These are phyloP conservation scores for Globisporangium sylvaticum DNA, from an alignment of 352 stramenopile species.

Conservation along the genomic window DNA sequence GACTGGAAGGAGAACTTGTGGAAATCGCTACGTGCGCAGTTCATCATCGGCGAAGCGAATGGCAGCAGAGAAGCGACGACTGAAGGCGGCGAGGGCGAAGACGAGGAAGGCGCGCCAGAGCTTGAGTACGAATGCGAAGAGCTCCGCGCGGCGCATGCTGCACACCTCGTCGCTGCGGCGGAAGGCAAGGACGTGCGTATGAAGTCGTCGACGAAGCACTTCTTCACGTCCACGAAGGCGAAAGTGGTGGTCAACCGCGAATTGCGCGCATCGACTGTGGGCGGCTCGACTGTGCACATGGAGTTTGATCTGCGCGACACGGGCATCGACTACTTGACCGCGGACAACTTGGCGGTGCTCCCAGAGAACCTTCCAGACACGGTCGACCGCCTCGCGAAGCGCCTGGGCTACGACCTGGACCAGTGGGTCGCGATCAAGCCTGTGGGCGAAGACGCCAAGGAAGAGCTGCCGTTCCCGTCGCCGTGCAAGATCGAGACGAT, in stretches of 20 bases:
- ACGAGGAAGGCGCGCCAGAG: slow-evolving; percentile 33
- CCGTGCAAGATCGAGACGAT: slow-evolving; percentile 92
- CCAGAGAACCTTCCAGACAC: slow-evolving; percentile 80
- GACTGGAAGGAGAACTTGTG: slow-evolving; percentile 95
- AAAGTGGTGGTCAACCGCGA: slow-evolving; percentile 89
- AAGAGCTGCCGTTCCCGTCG: slow-evolving; percentile 91
- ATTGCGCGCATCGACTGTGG: slow-evolving; percentile 72
- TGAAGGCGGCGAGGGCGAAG: not conserved
- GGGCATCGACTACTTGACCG: slow-evolving; percentile 88
- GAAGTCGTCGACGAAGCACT: slow-evolving; percentile 87
- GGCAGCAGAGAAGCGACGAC: slow-evolving; percentile 8
- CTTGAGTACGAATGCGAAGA: slow-evolving; percentile 59
- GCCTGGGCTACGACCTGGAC: slow-evolving; percentile 89
- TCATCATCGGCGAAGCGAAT: slow-evolving; percentile 32
- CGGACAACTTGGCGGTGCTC: slow-evolving; percentile 93
- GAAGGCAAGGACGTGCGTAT: slow-evolving; percentile 34
- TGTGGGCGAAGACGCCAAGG: slow-evolving; percentile 37
- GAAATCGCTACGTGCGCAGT: slow-evolving; percentile 65
- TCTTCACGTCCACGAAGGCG: slow-evolving; percentile 81
- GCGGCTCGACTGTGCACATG: slow-evolving; percentile 87
- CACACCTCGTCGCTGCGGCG: slow-evolving; percentile 10
- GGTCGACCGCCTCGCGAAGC: slow-evolving; percentile 81
- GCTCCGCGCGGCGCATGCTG: slow-evolving; percentile 28
- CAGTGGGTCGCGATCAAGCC: slow-evolving; percentile 82
- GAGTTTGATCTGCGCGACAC: slow-evolving; percentile 86